These are phyloP conservation scores for Pichia sp. DNA, from an alignment of 1,139 yeast genomes.

Conservation along the genomic window DNA sequence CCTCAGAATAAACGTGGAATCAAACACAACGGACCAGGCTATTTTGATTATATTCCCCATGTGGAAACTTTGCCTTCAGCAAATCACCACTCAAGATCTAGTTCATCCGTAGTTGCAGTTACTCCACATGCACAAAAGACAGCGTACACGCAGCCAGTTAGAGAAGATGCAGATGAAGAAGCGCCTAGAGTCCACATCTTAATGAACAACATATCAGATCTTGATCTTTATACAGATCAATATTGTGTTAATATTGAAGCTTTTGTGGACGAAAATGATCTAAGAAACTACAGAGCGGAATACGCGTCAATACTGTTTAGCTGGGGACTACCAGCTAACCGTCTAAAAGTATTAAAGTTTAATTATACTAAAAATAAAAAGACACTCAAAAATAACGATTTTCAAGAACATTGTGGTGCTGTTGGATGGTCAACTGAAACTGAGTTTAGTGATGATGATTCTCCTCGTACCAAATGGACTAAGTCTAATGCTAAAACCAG, in stretches of 20 bases:
- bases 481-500: slow-evolving; percentile 19
- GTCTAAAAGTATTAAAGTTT: slow-evolving; percentile 73
- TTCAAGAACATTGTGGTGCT: slow-evolving; percentile 35
- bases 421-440: slow-evolving; percentile 34
- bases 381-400: slow-evolving; percentile 17
- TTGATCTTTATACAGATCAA: slow-evolving; percentile 47
- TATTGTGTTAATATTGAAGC: slow-evolving; percentile 42
- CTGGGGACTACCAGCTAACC: slow-evolving; percentile 77
- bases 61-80: not conserved
- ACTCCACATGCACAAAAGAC: slow-evolving; percentile 19
- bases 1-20: slow-evolving; percentile 20
- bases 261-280: slow-evolving; percentile 38
- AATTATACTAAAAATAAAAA: slow-evolving; percentile 38
- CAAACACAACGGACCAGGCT: slow-evolving; percentile 7
- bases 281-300: slow-evolving; percentile 51
- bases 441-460: not conserved
- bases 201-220: slow-evolving; percentile 46
- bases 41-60: not conserved
- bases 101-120: slow-evolving; percentile 18
- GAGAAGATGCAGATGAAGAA: not conserved
- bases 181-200: slow-evolving; percentile 37
- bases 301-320: slow-evolving; percentile 74
- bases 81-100: slow-evolving; percentile 7
- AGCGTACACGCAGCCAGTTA: not conserved
- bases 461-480: slow-evolving; percentile 12